Conservation (phyloP, 2,329 filamentous ascomycete genomes). For the Blastomyces parvus region DNA sequence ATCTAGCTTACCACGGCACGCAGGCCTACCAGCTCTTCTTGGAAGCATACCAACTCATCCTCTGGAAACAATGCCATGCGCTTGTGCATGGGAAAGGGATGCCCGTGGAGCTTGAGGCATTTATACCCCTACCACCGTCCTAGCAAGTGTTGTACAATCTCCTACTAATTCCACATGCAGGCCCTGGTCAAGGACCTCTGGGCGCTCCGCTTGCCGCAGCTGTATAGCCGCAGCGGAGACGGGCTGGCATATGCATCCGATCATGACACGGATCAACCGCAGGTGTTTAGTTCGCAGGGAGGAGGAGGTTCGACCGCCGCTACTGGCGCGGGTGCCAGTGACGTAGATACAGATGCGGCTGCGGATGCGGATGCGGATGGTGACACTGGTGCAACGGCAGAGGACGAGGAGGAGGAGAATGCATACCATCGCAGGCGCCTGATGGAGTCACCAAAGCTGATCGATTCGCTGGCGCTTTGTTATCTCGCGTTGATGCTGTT, state of each 20-base stretch:
- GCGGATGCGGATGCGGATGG: neutral
- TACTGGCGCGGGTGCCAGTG: neutral
- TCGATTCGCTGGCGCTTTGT: slow-evolving; percentile 67
- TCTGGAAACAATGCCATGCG: slow-evolving; percentile 72
- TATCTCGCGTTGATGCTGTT: slow-evolving; percentile 71
- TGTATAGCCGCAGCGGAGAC: slow-evolving; percentile 41
- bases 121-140: neutral
- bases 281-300: slow-evolving; percentile 52
- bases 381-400: neutral
- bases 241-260: slow-evolving; percentile 21
- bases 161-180: slow-evolving; percentile 21
- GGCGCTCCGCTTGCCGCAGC: slow-evolving; percentile 59
- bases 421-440: slow-evolving; percentile 27
- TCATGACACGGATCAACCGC: slow-evolving; percentile 26
- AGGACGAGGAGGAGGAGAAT: slow-evolving; percentile 23
- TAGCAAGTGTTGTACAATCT: neutral
- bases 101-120: slow-evolving; percentile 62
- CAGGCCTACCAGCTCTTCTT: slow-evolving; percentile 69
- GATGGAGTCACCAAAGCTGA: slow-evolving; percentile 50
- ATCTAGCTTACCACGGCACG: slow-evolving; percentile 47
- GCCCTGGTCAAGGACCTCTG: slow-evolving; percentile 72
- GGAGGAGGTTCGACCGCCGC: slow-evolving; percentile 36
- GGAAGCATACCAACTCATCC: slow-evolving; percentile 71
- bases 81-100: slow-evolving; percentile 58
- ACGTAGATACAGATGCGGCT: neutral